Evolutionary conservation across 371 early-diverging fungal genomes (phyloP).

Genomic region (Syncephalastrum sp.): DNA sequence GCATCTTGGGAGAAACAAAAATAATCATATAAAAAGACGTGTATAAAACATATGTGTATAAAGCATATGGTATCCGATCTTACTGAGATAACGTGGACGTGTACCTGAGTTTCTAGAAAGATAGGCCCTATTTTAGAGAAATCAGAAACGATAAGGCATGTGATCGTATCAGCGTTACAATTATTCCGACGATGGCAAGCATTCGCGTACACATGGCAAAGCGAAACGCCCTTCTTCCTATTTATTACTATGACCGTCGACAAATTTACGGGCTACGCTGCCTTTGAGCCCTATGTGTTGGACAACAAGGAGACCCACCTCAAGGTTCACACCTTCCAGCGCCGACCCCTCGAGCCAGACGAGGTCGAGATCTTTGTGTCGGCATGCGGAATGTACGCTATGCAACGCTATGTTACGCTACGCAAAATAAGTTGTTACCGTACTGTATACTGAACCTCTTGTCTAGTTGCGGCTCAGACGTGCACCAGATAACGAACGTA

Average conservation of each 20-base stretch:
- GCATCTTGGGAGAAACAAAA: no score
- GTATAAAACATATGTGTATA: no score
- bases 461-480: constrained; percentile 52
- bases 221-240: not conserved
- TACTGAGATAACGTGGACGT: no score
- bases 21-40: no score
- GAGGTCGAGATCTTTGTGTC: constrained; percentile 62
- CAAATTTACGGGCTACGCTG: constrained; percentile 38
- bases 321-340: constrained; percentile 39
- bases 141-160: no score
- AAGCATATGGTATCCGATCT: no score
- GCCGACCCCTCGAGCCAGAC: constrained; percentile 38
- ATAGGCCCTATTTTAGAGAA: no score
- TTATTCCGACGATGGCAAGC: not conserved
- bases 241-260: constrained; percentile 13
- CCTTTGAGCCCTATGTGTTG: constrained; percentile 25
- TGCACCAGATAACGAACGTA: constrained; percentile 41
- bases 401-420: no score
- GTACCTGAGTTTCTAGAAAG: no score
- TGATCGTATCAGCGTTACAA: no score
- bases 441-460: not conserved
- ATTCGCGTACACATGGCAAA: not conserved
- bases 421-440: no score
- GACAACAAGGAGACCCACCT: constrained; percentile 26
- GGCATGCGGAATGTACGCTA: constrained; percentile 57